These are phyloP conservation scores for Hapsidospora chrysogenum DNA, from an alignment of 495 filamentous ascomycete genomes.

Conservation along the genomic window DNA sequence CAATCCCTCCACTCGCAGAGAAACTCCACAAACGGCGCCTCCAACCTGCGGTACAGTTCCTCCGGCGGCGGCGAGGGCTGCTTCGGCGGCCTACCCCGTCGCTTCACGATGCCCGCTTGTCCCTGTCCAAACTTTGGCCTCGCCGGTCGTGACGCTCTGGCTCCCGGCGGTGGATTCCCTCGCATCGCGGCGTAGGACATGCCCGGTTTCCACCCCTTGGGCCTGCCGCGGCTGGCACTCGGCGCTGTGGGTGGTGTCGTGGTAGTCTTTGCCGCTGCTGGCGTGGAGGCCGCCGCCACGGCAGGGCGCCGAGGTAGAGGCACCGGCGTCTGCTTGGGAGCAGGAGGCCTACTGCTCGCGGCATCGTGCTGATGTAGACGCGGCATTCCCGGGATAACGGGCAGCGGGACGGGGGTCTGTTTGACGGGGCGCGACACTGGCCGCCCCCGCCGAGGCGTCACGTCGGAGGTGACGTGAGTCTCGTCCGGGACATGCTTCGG, in stretches of 20 bases:
- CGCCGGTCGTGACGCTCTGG: background rate
- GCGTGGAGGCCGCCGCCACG: background rate
- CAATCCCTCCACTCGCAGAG: slow-evolving; percentile 31
- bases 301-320: background rate
- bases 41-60: slow-evolving; percentile 10
- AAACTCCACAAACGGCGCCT: slow-evolving; percentile 13
- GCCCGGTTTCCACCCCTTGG: slow-evolving; percentile 4
- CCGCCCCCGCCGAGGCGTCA: background rate
- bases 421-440: background rate
- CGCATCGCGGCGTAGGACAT: slow-evolving; percentile 2
- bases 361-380: background rate
- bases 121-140: slow-evolving; percentile 7
- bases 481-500: background rate
- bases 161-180: background rate
- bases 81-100: slow-evolving; percentile 6
- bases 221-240: background rate
- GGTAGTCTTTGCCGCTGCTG: too few relatives aligned
- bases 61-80: slow-evolving; percentile 8
- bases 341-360: too few relatives aligned
- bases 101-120: slow-evolving; percentile 7
- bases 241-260: background rate
- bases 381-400: background rate
- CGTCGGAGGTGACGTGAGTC: background rate
- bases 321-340: background rate
- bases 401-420: slow-evolving; percentile 1